Percentiles rank a stretch among this genome's conserved stretches.
phyloP scores from a whole-genome alignment of 306 rosid species.

The Acacia acuminata region DNA sequence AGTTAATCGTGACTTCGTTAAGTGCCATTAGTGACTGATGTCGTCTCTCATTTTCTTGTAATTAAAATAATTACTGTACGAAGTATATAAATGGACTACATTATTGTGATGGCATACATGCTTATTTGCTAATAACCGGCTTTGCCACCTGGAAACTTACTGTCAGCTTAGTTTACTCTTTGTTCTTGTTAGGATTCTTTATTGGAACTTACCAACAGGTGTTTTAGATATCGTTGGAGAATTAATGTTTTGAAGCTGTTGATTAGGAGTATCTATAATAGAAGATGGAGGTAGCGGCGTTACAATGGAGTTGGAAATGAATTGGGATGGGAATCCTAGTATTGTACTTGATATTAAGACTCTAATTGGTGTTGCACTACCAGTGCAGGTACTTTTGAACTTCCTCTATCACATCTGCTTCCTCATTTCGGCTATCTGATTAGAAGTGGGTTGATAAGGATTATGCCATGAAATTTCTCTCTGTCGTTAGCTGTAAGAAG shows the following conservation, averaged over 20 bases:
- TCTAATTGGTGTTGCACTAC: slow-evolving; percentile 74
- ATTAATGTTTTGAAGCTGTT: slow-evolving; percentile 39
- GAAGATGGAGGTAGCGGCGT: slow-evolving; percentile 76
- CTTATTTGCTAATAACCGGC: not conserved
- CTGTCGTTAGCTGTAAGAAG: not conserved
- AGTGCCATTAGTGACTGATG: not conserved
- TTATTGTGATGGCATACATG: slow-evolving; percentile 1
- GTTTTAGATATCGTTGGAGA: slow-evolving; percentile 21
- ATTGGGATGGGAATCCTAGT: slow-evolving; percentile 99
- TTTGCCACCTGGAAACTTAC: not conserved
- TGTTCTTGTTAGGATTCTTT: slow-evolving; percentile 2
- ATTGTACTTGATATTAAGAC: slow-evolving; percentile 87
- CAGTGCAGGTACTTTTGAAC: slow-evolving; percentile 73
- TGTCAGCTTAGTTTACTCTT: not conserved
- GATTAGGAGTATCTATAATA: slow-evolving; percentile 73
- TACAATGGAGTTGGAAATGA: slow-evolving; percentile 92
- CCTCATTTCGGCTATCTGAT: slow-evolving; percentile 17
- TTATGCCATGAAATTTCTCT: not conserved
- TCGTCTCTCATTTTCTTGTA: not conserved
- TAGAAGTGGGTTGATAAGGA: not conserved
- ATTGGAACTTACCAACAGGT: not conserved
- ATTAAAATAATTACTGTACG: not conserved
- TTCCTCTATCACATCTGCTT: slow-evolving; percentile 13
- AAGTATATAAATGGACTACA: not conserved
- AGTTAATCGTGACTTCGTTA: not conserved